A percentile compares a stretch with the other conserved stretches of the same genome.
Evolutionary conservation across 2,329 filamentous ascomycete species (phyloP).

Genomic region (Blastomyces silverae): DNA sequence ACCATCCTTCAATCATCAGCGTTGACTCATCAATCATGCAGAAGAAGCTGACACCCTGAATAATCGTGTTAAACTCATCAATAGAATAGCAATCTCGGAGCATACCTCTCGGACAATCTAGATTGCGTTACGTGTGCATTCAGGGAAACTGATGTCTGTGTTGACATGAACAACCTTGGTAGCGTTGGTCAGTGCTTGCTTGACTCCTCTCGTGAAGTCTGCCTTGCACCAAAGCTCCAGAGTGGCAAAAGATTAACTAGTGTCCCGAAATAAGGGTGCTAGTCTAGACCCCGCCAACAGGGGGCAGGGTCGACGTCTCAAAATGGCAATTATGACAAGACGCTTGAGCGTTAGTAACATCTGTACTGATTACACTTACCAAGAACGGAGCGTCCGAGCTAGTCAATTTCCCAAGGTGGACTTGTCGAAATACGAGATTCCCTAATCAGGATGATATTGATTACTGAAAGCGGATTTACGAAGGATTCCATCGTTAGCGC

Average conservation of each 20-base stretch:
- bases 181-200: neutral
- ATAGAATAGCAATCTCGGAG: neutral
- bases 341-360: neutral
- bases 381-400: too few relatives aligned
- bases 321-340: neutral
- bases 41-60: neutral
- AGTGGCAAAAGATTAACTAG: neutral
- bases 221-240: neutral
- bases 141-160: neutral
- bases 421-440: neutral
- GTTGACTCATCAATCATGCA: neutral
- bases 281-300: neutral
- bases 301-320: neutral
- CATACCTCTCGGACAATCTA: neutral
- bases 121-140: neutral
- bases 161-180: neutral
- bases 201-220: neutral
- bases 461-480: neutral
- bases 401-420: neutral
- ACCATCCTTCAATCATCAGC: neutral
- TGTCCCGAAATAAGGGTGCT: neutral
- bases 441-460: neutral
- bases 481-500: neutral
- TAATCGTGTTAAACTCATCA: neutral
- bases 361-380: too few relatives aligned